Evolutionary conservation across 2,329 filamentous ascomycete species (phyloP).

Genomic region (Thelonectria blattea): DNA sequence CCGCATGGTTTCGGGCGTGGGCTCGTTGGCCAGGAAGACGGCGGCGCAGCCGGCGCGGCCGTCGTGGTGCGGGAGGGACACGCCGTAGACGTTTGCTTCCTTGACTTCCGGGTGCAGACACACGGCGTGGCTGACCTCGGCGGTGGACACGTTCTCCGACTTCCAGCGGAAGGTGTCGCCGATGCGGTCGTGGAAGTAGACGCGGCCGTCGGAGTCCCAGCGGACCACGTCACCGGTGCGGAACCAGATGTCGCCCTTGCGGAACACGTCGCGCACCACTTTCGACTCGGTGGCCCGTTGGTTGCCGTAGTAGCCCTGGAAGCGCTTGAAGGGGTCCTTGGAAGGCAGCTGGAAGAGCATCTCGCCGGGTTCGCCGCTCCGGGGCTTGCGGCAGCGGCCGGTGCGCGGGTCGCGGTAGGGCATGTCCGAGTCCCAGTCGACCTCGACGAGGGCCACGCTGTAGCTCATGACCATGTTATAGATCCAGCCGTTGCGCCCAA

Average conservation of each 20-base stretch:
- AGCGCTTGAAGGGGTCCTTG: slow-evolving; percentile 65
- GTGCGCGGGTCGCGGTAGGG: slow-evolving; percentile 72
- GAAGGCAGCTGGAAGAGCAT: slow-evolving; percentile 74
- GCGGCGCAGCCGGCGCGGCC: slow-evolving; percentile 84
- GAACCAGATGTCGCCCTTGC: slow-evolving; percentile 81
- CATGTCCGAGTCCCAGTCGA: slow-evolving; percentile 74
- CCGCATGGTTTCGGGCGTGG: slow-evolving; percentile 54
- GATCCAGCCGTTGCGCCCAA: slow-evolving; percentile 74
- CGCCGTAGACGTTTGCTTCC: slow-evolving; percentile 88
- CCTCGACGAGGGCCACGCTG: slow-evolving; percentile 64
- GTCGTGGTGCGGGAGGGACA: slow-evolving; percentile 79
- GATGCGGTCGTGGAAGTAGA: slow-evolving; percentile 82
- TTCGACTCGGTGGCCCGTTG: slow-evolving; percentile 73
- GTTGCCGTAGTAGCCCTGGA: slow-evolving; percentile 85
- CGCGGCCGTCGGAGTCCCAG: slow-evolving; percentile 72
- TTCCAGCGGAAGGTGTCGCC: slow-evolving; percentile 84
- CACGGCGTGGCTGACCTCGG: slow-evolving; percentile 79
- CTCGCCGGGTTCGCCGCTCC: slow-evolving; percentile 72
- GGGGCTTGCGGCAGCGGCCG: slow-evolving; percentile 68
- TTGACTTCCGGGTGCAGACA: slow-evolving; percentile 69
- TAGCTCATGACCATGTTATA: slow-evolving; percentile 59
- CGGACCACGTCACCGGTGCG: slow-evolving; percentile 82
- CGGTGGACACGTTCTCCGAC: slow-evolving; percentile 82
- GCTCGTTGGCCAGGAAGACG: slow-evolving; percentile 60
- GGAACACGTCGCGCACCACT: slow-evolving; percentile 74